Evolutionary conservation across 2,329 filamentous ascomycete species (phyloP).

Genomic region (Penicillium digitatum): DNA sequence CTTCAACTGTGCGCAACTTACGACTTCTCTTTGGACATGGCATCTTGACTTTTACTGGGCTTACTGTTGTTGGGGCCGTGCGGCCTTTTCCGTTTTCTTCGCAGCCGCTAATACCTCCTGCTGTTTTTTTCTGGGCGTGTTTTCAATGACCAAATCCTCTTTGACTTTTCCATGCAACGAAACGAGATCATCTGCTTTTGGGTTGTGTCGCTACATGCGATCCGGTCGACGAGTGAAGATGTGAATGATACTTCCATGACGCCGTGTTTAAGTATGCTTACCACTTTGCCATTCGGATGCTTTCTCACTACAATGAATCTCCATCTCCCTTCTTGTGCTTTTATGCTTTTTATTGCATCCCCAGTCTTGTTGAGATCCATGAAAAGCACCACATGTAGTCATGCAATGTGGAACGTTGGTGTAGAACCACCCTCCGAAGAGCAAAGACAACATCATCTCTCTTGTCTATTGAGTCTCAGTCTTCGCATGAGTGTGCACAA

Average conservation of each 20-base stretch:
- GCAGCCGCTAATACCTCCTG: slow-evolving; percentile 37
- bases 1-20: slow-evolving; percentile 25
- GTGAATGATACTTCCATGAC: slow-evolving; percentile 43
- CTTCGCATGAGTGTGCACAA: not conserved
- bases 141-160: slow-evolving; percentile 30
- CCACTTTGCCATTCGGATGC: slow-evolving; percentile 15
- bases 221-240: slow-evolving; percentile 34
- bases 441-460: not conserved
- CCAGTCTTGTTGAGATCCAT: not conserved
- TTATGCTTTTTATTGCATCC: not conserved
- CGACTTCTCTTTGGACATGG: slow-evolving; percentile 30
- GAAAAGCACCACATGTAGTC: not conserved
- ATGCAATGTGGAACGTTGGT: not conserved
- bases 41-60: slow-evolving; percentile 33
- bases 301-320: slow-evolving; percentile 25
- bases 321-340: slow-evolving; percentile 3
- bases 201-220: slow-evolving; percentile 18
- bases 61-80: slow-evolving; percentile 31
- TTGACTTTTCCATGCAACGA: slow-evolving; percentile 30
- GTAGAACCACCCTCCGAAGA: not conserved
- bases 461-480: not conserved
- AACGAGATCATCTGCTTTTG: slow-evolving; percentile 26
- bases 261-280: slow-evolving; percentile 34
- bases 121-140: slow-evolving; percentile 34
- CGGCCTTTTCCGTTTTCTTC: slow-evolving; percentile 30